Percentiles rank a stretch among this genome's conserved stretches.
Evolutionary conservation across 2,329 filamentous ascomycete species (phyloP).

Genomic region (Microcyclosporella mali): DNA sequence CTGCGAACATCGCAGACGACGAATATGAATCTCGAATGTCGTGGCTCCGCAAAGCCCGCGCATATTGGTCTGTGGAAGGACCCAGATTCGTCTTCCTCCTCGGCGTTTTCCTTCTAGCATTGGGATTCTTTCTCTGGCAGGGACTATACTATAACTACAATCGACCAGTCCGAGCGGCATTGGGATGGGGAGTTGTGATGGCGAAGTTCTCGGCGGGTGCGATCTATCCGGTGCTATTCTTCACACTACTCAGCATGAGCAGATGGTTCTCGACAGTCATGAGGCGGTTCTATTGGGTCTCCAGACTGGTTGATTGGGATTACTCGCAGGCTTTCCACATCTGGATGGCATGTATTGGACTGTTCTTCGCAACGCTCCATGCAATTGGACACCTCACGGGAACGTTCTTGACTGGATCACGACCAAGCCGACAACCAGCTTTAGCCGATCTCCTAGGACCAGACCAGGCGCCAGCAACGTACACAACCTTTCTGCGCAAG

Average conservation of each 20-base stretch:
- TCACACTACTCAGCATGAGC: constrained; percentile 54
- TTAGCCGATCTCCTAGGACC: constrained; percentile 43
- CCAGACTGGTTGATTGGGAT: constrained; percentile 54
- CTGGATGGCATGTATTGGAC: constrained; percentile 46
- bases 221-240: constrained; percentile 54
- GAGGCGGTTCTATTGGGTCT: constrained; percentile 47
- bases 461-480: constrained; percentile 40
- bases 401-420: constrained; percentile 48
- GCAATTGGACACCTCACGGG: constrained; percentile 51
- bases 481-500: constrained; percentile 43
- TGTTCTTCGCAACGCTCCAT: constrained; percentile 49
- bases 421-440: constrained; percentile 38
- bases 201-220: constrained; percentile 52
- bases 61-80: constrained; percentile 53
- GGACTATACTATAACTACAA: constrained; percentile 46
- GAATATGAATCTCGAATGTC: constrained; percentile 34
- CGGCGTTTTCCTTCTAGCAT: constrained; percentile 43
- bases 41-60: constrained; percentile 42
- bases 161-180: constrained; percentile 42
- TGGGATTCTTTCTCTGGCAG: constrained; percentile 52
- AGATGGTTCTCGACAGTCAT: constrained; percentile 51
- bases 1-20: constrained; percentile 44
- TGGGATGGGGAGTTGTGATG: constrained; percentile 53
- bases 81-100: constrained; percentile 47
- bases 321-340: constrained; percentile 52